A percentile compares a stretch with the other conserved stretches of the same genome.
phyloP scores from a whole-genome alignment of 2,329 filamentous ascomycete genomes.

The Claviceps digitariae region DNA sequence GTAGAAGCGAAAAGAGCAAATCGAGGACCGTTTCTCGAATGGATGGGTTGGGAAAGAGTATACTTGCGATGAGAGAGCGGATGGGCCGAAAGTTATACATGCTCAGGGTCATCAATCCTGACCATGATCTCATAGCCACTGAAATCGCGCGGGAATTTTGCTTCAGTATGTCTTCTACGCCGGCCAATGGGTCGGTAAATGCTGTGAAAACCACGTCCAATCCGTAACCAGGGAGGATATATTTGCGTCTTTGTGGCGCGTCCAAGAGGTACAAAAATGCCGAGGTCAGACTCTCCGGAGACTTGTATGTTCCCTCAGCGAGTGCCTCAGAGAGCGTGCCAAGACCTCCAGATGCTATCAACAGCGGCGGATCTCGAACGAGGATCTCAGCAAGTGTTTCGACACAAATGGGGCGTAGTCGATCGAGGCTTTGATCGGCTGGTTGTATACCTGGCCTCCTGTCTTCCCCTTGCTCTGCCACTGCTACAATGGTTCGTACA shows the following conservation, averaged over 20 bases:
- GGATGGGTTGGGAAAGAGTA: slow-evolving; percentile 41
- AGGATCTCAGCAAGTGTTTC: slow-evolving; percentile 89
- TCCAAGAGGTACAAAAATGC: slow-evolving; percentile 89
- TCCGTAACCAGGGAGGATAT: slow-evolving; percentile 77
- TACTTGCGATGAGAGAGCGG: slow-evolving; percentile 57
- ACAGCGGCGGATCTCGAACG: slow-evolving; percentile 66
- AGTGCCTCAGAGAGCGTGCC: slow-evolving; percentile 82
- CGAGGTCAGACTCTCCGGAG: slow-evolving; percentile 74
- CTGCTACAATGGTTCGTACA: slow-evolving; percentile 76
- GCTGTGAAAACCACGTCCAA: slow-evolving; percentile 80
- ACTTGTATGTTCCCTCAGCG: slow-evolving; percentile 80
- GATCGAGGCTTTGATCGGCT: slow-evolving; percentile 64
- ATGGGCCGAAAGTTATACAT: slow-evolving; percentile 82
- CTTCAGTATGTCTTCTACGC: slow-evolving; percentile 53
- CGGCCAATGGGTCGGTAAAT: slow-evolving; percentile 69
- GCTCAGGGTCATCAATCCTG: slow-evolving; percentile 74
- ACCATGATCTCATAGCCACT: slow-evolving; percentile 85
- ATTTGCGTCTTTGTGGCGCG: slow-evolving; percentile 64
- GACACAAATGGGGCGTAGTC: slow-evolving; percentile 77
- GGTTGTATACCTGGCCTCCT: slow-evolving; percentile 60
- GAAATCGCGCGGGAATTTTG: slow-evolving; percentile 87
- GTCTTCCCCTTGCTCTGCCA: slow-evolving; percentile 81
- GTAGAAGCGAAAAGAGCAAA: slow-evolving; percentile 62
- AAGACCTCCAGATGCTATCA: slow-evolving; percentile 74
- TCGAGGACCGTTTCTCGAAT: slow-evolving; percentile 73